Evolutionary conservation across 805 yeast genomes (phyloP), one percentile per base, ranked within the genome.

Genomic region (Pichia phayaonensis): DNA sequence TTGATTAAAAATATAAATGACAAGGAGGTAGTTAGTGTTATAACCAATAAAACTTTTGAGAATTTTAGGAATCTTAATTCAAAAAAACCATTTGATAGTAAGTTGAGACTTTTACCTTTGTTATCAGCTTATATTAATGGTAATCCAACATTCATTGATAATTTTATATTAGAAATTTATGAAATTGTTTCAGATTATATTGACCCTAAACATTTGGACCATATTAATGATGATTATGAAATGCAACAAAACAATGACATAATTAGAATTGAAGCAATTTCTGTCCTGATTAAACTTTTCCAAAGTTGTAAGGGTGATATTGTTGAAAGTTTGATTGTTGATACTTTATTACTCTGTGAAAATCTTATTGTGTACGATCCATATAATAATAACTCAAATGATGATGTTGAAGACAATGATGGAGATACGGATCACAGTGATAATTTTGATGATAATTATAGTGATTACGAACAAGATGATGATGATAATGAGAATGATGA

Each of bases 401-500:
- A 61, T 12, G 67, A 64, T 12, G 74, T 68, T 54, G 58, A 54
- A 13, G 64, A 61, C 40, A 63, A 59, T 5, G 66, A 62, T 4
- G 55, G 51, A 39, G 71, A 63, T 4, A 68, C 62, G 12, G 56
- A 51, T n/a, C 50, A 52, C 2, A 74, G 68, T 18, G 69, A 63
- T 5, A 68, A 66, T 18, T 71, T 66, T 3, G 66, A 58, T 4
- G 69, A 66, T 13, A 72, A 70, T 26, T 77, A 72, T 31, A 72
- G 66, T 21, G 81, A 76, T 5, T 67, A 59, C 46, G 70, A 69
- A 21, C 67, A 65, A 16, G 65, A 62, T 22, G 69, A 69, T 31
- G 69, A 73, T n/a, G 76, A 70, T n/a, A 83, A 73, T n/a, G 76
- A 70, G n/a, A 83, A 77, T 12, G 71, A 59, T 24, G 80, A 77